Percentiles rank a stretch among this genome's conserved stretches.
Conservation (phyloP, 495 filamentous ascomycete species). For the Aspergillus homomorphus region DNA sequence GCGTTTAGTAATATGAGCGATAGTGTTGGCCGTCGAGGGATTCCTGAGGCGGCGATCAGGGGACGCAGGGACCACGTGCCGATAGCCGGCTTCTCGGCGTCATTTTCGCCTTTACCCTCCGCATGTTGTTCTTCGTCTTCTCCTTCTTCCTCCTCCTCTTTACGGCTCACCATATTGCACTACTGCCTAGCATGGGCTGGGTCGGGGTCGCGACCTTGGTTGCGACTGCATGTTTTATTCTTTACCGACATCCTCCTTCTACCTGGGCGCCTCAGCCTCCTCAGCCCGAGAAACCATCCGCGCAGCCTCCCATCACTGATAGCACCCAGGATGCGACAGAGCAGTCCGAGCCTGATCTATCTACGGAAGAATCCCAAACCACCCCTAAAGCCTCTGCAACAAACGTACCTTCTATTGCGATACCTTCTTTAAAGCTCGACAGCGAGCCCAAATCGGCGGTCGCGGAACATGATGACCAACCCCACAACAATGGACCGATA, state of each 20-base stretch:
- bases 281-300: conserved; percentile 22
- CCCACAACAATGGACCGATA: conserved; percentile 12
- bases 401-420: conserved; percentile 26
- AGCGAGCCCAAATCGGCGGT: conserved; percentile 11
- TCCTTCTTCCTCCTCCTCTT: neutral
- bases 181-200: conserved; percentile 35
- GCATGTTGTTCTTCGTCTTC: neutral
- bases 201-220: conserved; percentile 32
- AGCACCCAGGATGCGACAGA: conserved; percentile 1
- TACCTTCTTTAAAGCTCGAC: conserved; percentile 35
- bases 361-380: conserved; percentile 35
- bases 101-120: neutral
- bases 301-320: conserved; percentile 13
- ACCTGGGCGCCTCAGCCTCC: conserved; percentile 22
- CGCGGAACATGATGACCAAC: neutral
- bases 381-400: conserved; percentile 49
- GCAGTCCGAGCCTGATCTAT: conserved; percentile 11
- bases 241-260: conserved; percentile 33
- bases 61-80: neutral
- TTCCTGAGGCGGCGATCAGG: neutral
- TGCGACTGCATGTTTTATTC: conserved; percentile 33
- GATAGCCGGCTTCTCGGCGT: neutral
- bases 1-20: neutral
- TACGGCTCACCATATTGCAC: neutral
- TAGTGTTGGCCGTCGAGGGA: neutral